A percentile compares a stretch with the other conserved stretches of the same genome.
Evolutionary conservation across 352 stramenopile species (phyloP).

Genomic region (Globisporangium sylvaticum): DNA sequence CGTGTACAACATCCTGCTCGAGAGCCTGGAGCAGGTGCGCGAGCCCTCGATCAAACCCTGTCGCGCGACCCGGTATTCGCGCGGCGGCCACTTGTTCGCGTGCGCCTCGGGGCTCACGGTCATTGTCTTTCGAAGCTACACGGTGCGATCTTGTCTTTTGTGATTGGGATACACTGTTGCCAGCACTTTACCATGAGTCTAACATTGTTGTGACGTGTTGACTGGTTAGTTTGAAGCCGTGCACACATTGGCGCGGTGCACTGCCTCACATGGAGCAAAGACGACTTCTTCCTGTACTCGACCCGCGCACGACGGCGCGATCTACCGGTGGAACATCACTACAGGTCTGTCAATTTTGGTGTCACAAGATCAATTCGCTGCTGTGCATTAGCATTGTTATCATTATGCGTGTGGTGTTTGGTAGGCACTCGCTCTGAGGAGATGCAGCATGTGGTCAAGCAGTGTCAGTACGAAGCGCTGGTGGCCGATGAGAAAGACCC

Average conservation of each 20-base stretch:
- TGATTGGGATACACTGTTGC: not conserved
- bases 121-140: conserved; percentile 59
- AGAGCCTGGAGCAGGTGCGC: conserved; percentile 54
- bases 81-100: conserved; percentile 74
- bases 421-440: conserved; percentile 62
- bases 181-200: not conserved
- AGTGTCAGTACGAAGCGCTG: conserved; percentile 66
- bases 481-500: conserved; percentile 48
- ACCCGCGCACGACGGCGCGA: conserved; percentile 70
- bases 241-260: conserved; percentile 74
- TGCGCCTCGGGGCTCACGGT: conserved; percentile 66
- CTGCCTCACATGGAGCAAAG: conserved; percentile 56
- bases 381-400: not conserved
- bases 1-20: conserved; percentile 69
- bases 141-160: conserved; percentile 22
- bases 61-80: conserved; percentile 49
- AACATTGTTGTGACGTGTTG: too few species aligned
- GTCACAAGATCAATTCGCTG: not conserved
- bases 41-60: conserved; percentile 70
- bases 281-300: conserved; percentile 78
- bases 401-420: not conserved
- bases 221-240: conserved; percentile 56
- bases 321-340: conserved; percentile 75
- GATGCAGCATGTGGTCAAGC: conserved; percentile 71
- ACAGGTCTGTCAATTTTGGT: conserved; percentile 11